Base-by-base conservation (phyloP, 177 flowering plant genomes). In the Telopea speciosissima region DNA sequence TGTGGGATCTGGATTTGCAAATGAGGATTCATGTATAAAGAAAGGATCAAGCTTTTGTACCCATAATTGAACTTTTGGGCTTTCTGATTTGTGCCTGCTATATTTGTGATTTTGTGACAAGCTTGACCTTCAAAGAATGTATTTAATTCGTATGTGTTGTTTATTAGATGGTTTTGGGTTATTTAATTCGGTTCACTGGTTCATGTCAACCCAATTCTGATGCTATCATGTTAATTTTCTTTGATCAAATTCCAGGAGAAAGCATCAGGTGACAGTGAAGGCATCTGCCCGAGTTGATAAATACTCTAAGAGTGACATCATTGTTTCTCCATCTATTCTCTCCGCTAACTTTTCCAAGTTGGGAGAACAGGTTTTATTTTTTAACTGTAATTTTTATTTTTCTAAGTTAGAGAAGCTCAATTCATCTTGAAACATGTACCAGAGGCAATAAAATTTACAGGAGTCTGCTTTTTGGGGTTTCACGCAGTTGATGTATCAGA, bases 271-370 rank as follows among this genome's bases (percentile, higher is more conserved):
- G 58, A 75, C 81, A 63, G 91, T 95, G 76, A 92, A 83, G 85
- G 97, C 97, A 69, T 44, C 87, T 8, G 75, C 93, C 71, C 90
- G 97, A 22, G 99, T 95, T 70, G 99, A 95, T 75, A 88, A 84
- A 69, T 95, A 86, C 84, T 95, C 97, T 3, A 94, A 95, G 73
- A 86, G 84, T 67, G 99, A 95, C 75, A 85, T 95, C 58, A 90
- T 95, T 76, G 97, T 92, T 63, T 89, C 97, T 79, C 99, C 99
- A 19, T 95, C 99, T 28, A 95, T 95, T 79, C 91, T 95, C 62
- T 95, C 99, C 59, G 97, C 99, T 49, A 92, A 95, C 73, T 92
- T 95, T 71, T 52, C 99, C n/a, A 95, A 88, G 83, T 83, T 92
- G 85, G 99, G 97, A 59, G 99, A 95, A 79, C 97, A 92, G 99